A percentile compares a stretch with the other conserved stretches of the same genome.
Evolutionary conservation across 768 basidiomycete genomes (phyloP).

Genomic region (Suillus fuscotomentosus): DNA sequence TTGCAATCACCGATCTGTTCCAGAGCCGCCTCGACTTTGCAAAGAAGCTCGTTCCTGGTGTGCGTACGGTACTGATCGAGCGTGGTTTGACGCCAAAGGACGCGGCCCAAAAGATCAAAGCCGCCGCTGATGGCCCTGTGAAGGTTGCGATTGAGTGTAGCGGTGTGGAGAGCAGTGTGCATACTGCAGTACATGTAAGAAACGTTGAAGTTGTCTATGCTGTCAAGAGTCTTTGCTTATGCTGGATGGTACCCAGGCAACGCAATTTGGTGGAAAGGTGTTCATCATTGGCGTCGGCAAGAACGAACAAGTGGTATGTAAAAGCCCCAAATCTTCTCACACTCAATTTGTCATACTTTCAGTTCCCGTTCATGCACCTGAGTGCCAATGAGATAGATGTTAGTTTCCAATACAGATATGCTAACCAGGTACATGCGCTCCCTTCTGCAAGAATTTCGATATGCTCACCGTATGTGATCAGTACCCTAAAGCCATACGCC

Average conservation of each 20-base stretch:
- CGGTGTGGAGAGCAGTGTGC: conserved; percentile 61
- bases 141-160: conserved; percentile 63
- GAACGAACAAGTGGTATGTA: conserved; percentile 51
- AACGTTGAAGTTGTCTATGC: background rate
- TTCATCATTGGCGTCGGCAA: conserved; percentile 72
- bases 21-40: conserved; percentile 67
- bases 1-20: conserved; percentile 68
- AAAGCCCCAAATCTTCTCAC: background rate
- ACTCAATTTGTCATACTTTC: conserved; percentile 2
- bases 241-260: conserved; percentile 38
- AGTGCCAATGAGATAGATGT: conserved; percentile 71
- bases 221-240: background rate
- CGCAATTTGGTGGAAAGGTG: conserved; percentile 63
- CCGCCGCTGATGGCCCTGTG: conserved; percentile 46
- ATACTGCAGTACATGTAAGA: conserved; percentile 55
- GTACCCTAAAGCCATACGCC: conserved; percentile 83
- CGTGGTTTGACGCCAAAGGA: conserved; percentile 46
- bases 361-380: conserved; percentile 75
- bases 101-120: conserved; percentile 52
- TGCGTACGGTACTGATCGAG: conserved; percentile 54
- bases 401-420: conserved; percentile 67
- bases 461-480: conserved; percentile 21
- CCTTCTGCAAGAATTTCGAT: background rate
- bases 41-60: conserved; percentile 56
- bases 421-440: conserved; percentile 46